phyloP scores from a whole-genome alignment of 129 eudicot species.

The Daucus carota region DH1_v3.0 NC_030387.2:1902001-1902500 shows the following conservation, averaged over 20 bases:
- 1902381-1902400: background rate
- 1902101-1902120: background rate
- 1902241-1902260: constrained; percentile 93
- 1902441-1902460: constrained; percentile 73
- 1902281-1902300: background rate
- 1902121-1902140: no score
- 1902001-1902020: background rate
- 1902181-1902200: constrained; percentile 66
- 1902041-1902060: background rate
- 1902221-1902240: constrained; percentile 83
- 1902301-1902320: background rate
- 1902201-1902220: constrained; percentile 49
- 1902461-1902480: constrained; percentile 89
- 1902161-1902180: constrained; percentile 44
- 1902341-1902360: background rate
- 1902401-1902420: background rate
- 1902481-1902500: constrained; percentile 58
- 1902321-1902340: background rate
- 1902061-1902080: background rate
- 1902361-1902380: background rate
- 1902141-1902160: background rate
- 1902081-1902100: background rate
- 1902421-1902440: background rate
- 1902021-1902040: background rate
- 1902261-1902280: constrained; percentile 60